phyloP scores from a whole-genome alignment of 2,329 filamentous ascomycete genomes.

The Botryotinia globosa region DNA sequence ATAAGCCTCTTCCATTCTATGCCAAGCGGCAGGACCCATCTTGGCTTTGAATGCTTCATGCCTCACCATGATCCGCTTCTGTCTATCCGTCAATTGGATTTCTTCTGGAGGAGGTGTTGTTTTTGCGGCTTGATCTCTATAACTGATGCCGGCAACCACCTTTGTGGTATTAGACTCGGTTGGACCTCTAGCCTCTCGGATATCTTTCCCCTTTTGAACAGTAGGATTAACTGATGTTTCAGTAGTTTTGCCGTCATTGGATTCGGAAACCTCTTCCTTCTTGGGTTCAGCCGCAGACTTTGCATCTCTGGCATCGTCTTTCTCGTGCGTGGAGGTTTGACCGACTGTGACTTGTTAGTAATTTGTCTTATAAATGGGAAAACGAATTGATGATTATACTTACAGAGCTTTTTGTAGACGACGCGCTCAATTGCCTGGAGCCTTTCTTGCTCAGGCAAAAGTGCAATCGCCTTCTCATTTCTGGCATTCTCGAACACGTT shows the following conservation, averaged over 20 bases:
- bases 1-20: neutral
- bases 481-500: neutral
- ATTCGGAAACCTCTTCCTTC: fast-evolving
- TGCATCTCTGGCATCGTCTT: fast-evolving
- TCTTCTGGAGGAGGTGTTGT: neutral
- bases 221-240: too few relatives aligned
- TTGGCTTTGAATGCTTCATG: neutral
- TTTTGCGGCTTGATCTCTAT: neutral
- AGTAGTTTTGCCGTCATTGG: too few relatives aligned
- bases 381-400: too few relatives aligned
- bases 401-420: neutral
- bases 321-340: too few relatives aligned
- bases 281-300: neutral
- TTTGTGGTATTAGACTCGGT: neutral
- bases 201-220: too few relatives aligned
- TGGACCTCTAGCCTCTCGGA: fast-evolving
- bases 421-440: neutral
- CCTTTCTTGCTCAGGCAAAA: neutral
- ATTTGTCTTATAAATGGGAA: too few relatives aligned
- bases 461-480: neutral
- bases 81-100: neutral
- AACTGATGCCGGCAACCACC: neutral
- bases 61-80: neutral
- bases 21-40: neutral
- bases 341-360: neutral